phyloP scores from a whole-genome alignment of 768 basidiomycete species.

The Lactifluus piperatus region DNA sequence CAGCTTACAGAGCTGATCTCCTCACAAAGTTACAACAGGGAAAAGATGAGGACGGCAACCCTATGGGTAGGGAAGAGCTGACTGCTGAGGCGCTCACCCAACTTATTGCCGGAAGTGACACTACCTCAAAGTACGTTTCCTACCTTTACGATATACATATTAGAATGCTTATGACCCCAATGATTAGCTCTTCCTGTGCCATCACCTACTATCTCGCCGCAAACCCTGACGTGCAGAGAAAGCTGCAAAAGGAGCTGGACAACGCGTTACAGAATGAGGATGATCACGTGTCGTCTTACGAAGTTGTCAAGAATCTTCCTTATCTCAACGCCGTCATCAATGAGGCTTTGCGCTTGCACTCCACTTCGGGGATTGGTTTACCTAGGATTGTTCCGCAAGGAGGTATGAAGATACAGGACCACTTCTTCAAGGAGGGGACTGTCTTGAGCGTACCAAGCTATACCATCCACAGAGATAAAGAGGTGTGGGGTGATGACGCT shows the following conservation, averaged over 20 bases:
- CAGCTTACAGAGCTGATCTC: conserved; percentile 70
- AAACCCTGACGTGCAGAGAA: conserved; percentile 54
- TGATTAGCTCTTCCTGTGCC: conserved; percentile 72
- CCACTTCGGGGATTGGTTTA: conserved; percentile 76
- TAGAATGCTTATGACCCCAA: background rate
- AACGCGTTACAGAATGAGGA: conserved; percentile 49
- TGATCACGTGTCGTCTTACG: conserved; percentile 51
- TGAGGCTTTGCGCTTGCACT: conserved; percentile 78
- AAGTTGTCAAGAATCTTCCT: conserved; percentile 62
- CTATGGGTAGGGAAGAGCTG: conserved; percentile 72
- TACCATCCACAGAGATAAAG: conserved; percentile 66
- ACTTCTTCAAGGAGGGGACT: conserved; percentile 63
- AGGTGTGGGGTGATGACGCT: conserved; percentile 72
- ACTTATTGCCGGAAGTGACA: conserved; percentile 85
- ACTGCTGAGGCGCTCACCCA: conserved; percentile 85
- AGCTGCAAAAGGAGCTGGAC: conserved; percentile 71
- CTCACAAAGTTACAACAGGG: conserved; percentile 73
- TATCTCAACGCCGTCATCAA: conserved; percentile 85
- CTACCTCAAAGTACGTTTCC: conserved; percentile 74
- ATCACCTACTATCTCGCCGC: conserved; percentile 78
- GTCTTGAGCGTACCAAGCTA: conserved; percentile 76
- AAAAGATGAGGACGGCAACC: conserved; percentile 71
- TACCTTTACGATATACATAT: background rate
- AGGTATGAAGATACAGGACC: conserved; percentile 52
- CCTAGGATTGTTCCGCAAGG: conserved; percentile 71